Base-by-base conservation (phyloP, 1,139 yeast genomes). In the Blastobotrys serpentis region DNA sequence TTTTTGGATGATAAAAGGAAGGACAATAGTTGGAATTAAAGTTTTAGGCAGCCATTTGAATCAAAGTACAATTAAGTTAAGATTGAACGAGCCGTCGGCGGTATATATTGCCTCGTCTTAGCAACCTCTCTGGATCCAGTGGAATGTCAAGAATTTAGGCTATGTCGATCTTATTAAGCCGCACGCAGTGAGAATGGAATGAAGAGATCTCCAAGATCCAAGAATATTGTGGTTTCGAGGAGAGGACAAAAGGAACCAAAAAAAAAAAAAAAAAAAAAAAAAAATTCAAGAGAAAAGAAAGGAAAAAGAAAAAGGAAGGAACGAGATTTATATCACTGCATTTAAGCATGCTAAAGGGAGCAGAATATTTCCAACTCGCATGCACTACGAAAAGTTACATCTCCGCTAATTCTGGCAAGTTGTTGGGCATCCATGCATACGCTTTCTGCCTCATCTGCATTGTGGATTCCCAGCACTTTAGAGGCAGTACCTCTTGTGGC, bases 251-350 rank as follows among this genome's bases (percentile, higher is more conserved):
- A 41, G 36, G 43, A 41, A 36, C 19, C 10, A 10, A 21, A 13
- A 16, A 10, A n/a, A 11, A n/a, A 13, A 23, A 37, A 6, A 10
- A 16, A 16, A 26, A 11, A 11, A 37, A 10, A 18, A 37, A 37
- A 18, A 32, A 32, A 32, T n/a, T n/a, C n/a, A 32, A 32, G n/a
- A 32, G n/a, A 32, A 37, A 37, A 23, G 21, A 37, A 18, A 19
- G 13, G 21, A 13, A 17, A 37, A 18, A 23, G 19, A 18, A 5
- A 18, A 26, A 11, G 14, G 22, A 14, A 4, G 7, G 10, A 34
- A 34, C 4, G 8, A 13, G 13, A 34, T 14, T 10, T 18, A 18
- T 14, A 13, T 17, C 6, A 21, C 39, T 23, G 26, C 26, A 23
- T 23, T 6, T 23, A 10, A 10, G 26, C 26, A 23, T 23, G 26